These are phyloP conservation scores for Suillus subluteus DNA, from an alignment of 768 basidiomycete genomes.

Conservation along the genomic window DNA sequence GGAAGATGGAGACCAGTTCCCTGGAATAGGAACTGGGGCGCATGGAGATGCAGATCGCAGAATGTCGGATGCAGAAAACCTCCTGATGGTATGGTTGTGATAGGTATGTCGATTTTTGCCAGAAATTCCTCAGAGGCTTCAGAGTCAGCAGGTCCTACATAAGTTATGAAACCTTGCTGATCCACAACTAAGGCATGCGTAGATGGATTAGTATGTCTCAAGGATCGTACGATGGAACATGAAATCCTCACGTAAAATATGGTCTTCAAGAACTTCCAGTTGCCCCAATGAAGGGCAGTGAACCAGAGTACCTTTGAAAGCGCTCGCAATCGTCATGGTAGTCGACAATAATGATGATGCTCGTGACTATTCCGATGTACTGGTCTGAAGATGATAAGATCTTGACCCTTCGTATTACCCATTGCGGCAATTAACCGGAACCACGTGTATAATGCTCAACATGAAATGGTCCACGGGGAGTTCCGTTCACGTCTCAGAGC, in stretches of 20 bases:
- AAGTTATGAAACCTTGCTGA: slow-evolving; percentile 51
- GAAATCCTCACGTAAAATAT: slow-evolving; percentile 51
- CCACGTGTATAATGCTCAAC: neutral
- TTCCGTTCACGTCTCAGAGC: slow-evolving; percentile 16
- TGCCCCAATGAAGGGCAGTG: slow-evolving; percentile 56
- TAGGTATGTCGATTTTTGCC: slow-evolving; percentile 17
- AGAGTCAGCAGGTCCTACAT: slow-evolving; percentile 45
- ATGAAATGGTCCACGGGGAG: neutral
- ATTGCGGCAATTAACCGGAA: neutral
- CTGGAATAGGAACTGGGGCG: slow-evolving; percentile 87
- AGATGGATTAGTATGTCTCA: slow-evolving; percentile 12
- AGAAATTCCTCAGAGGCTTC: slow-evolving; percentile 40
- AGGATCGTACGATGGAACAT: neutral
- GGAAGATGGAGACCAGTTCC: slow-evolving; percentile 87
- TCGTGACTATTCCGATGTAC: slow-evolving; percentile 4
- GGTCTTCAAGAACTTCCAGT: slow-evolving; percentile 58
- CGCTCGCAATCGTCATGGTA: slow-evolving; percentile 18
- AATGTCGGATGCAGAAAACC: slow-evolving; percentile 79
- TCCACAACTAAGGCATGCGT: slow-evolving; percentile 31
- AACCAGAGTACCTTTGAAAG: slow-evolving; percentile 56
- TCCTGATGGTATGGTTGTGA: slow-evolving; percentile 48
- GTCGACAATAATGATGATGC: slow-evolving; percentile 7
- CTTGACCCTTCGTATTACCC: neutral
- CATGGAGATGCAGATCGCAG: slow-evolving; percentile 84
- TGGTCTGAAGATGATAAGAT: neutral